phyloP scores from a whole-genome alignment of 2,329 filamentous ascomycete genomes.

The Bipolaris oryzae region DNA sequence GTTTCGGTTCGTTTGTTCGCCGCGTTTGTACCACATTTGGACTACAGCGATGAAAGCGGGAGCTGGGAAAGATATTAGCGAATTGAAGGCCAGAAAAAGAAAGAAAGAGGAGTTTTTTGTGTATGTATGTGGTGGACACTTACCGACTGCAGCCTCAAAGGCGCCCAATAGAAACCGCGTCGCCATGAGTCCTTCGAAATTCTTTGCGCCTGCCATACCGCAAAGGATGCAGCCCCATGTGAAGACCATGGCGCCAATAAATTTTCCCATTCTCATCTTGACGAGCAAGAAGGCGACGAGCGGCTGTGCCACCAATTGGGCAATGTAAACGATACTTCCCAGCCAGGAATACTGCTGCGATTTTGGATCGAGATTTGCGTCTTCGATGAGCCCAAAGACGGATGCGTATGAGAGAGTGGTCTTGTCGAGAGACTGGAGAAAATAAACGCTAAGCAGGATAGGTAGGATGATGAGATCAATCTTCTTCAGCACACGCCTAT shows the following conservation, averaged over 20 bases:
- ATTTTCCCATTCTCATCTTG: slow-evolving; percentile 66
- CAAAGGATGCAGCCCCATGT: slow-evolving; percentile 64
- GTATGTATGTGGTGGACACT: slow-evolving; percentile 7
- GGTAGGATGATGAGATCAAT: slow-evolving; percentile 61
- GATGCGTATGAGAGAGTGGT: slow-evolving; percentile 66
- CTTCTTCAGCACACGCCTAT: slow-evolving; percentile 57
- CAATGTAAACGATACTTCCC: slow-evolving; percentile 60
- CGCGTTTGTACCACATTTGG: slow-evolving; percentile 65
- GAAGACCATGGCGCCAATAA: slow-evolving; percentile 59
- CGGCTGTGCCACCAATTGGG: slow-evolving; percentile 61
- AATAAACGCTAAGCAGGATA: slow-evolving; percentile 66
- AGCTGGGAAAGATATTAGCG: slow-evolving; percentile 21
- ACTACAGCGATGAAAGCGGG: slow-evolving; percentile 38
- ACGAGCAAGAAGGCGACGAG: slow-evolving; percentile 62
- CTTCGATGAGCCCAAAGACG: slow-evolving; percentile 66
- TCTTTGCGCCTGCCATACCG: slow-evolving; percentile 65
- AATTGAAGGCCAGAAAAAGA: no score
- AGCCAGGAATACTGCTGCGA: slow-evolving; percentile 61
- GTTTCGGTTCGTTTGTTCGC: slow-evolving; percentile 64
- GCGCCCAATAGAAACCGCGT: slow-evolving; percentile 70
- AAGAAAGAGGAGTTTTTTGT: neutral
- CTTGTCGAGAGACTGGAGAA: slow-evolving; percentile 68
- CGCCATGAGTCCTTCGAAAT: slow-evolving; percentile 65
- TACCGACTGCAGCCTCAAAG: slow-evolving; percentile 65
- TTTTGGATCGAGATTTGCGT: slow-evolving; percentile 60